Evolutionary conservation across 306 rosid genomes (phyloP), one percentile per base, ranked within the genome.

Genomic region (Senna siamea): DNA sequence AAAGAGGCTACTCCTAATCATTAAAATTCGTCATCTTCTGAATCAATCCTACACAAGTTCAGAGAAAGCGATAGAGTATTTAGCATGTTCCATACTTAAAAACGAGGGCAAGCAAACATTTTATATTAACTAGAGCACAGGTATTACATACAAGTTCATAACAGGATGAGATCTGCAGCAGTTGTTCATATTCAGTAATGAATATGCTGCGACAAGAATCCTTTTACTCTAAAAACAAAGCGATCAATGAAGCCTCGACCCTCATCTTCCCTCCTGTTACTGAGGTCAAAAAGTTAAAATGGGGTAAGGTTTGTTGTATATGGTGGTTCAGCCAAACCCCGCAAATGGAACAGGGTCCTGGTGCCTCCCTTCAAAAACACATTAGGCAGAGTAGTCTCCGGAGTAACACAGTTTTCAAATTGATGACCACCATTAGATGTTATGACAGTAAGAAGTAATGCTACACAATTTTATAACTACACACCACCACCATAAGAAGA

Each of bases 401-500:
- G 32, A 70, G 74, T 57, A 35, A 66, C 82, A 83, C 74, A 80
- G 81, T 84, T 77, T 84, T 76, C 81, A 28, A 26, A 37, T 37
- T 37, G 40, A 4, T 37, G 67, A 38, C 78, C 54, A 76, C 84
- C 82, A 85, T 87, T 47, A 76, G 78, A 78, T 82, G 82, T 75
- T 78, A 75, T 37, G 46, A 75, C 63, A 71, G 86, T 84, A 73
- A 72, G 78, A 75, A 78, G 82, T 83, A 84, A 75, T 51, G 80
- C 88, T 72, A 82, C 85, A 87, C 78, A 73, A 80, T 66, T 85
- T 51, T 81, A 80, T 78, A 86, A 85, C 90, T 84, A 87, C 94
- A 90, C 86, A 87, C 83, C 86, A 83, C 51, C 69, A 51, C 85
- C 63, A 83, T 69, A 56, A 76, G 81, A 64, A 52, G 51, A 37